Percentiles rank a stretch among this genome's conserved stretches.
Evolutionary conservation across 148 eudicot genomes (phyloP).

Genomic region (Nepenthes gracilis): DNA sequence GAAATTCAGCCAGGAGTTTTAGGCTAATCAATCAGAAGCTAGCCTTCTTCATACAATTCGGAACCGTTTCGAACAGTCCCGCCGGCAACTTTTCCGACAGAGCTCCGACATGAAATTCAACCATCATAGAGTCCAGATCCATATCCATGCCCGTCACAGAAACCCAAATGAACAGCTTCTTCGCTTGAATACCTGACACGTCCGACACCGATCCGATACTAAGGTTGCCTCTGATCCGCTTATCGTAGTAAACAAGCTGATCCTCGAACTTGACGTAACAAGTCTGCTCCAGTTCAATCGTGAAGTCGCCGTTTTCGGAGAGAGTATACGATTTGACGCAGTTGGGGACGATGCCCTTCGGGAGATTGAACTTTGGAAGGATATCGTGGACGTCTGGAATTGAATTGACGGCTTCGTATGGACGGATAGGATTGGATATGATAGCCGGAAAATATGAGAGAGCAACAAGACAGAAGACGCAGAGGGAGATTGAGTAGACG

Average conservation of each 20-base stretch:
- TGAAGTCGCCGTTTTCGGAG: slow-evolving; percentile 41
- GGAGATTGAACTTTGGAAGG: slow-evolving; percentile 54
- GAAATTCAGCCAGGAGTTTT: too few species aligned
- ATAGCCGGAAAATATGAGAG: not conserved
- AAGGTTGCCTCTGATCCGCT: slow-evolving; percentile 39
- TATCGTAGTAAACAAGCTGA: slow-evolving; percentile 56
- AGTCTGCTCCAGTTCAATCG: slow-evolving; percentile 28
- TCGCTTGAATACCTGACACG: slow-evolving; percentile 74
- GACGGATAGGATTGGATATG: too few species aligned
- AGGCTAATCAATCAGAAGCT: not conserved
- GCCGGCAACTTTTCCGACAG: slow-evolving; percentile 60
- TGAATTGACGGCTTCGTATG: too few species aligned
- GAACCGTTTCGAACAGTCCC: slow-evolving; percentile 33
- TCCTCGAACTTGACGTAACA: slow-evolving; percentile 62
- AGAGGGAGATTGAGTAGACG: not conserved
- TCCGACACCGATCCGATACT: slow-evolving; percentile 38
- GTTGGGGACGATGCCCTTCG: slow-evolving; percentile 56
- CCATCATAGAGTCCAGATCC: slow-evolving; percentile 27
- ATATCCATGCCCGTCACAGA: slow-evolving; percentile 49
- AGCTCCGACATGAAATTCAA: slow-evolving; percentile 59
- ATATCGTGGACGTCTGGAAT: slow-evolving; percentile 58
- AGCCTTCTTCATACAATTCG: slow-evolving; percentile 35
- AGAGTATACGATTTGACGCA: slow-evolving; percentile 50
- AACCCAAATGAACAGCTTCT: slow-evolving; percentile 60
- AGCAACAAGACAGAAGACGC: not conserved